These are phyloP conservation scores for Pezicula carpinea DNA, from an alignment of 2,329 filamentous ascomycete species.

Conservation along the genomic window DNA sequence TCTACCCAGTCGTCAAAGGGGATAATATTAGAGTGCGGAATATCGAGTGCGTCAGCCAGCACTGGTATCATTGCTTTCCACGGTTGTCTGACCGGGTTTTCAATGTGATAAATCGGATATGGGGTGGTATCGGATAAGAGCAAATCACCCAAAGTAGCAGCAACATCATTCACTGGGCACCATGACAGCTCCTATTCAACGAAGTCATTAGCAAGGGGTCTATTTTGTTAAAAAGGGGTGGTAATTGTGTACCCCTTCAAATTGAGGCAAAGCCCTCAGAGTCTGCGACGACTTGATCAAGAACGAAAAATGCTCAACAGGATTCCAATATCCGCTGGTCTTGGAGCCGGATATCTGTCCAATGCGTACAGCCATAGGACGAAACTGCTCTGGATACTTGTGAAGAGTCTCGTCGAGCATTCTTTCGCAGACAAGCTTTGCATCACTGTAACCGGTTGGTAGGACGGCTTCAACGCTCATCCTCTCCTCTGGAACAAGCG, in stretches of 20 bases:
- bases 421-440: constrained; percentile 45
- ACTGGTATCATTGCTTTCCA: constrained; percentile 34
- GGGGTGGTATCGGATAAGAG: constrained; percentile 16
- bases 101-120: constrained; percentile 39
- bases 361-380: constrained; percentile 37
- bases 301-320: constrained; percentile 44
- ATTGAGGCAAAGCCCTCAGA: constrained; percentile 35
- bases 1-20: constrained; percentile 37
- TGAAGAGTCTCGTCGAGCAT: constrained; percentile 45
- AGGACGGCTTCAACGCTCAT: constrained; percentile 36
- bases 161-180: constrained; percentile 41
- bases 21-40: constrained; percentile 29
- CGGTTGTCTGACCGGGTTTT: constrained; percentile 37
- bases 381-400: constrained; percentile 36
- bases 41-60: constrained; percentile 30
- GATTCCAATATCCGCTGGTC: constrained; percentile 49
- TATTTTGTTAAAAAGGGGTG: neutral
- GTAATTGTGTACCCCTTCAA: constrained; percentile 26
- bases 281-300: constrained; percentile 46
- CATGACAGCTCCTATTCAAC: constrained; percentile 31
- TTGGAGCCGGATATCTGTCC: constrained; percentile 50
- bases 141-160: constrained; percentile 31
- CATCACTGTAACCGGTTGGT: constrained; percentile 46
- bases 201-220: neutral
- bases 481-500: constrained; percentile 38